Percentiles rank a stretch among this genome's conserved stretches.
These are phyloP conservation scores for Zalerion maritima DNA, from an alignment of 495 filamentous ascomycete genomes.

Conservation along the genomic window DNA sequence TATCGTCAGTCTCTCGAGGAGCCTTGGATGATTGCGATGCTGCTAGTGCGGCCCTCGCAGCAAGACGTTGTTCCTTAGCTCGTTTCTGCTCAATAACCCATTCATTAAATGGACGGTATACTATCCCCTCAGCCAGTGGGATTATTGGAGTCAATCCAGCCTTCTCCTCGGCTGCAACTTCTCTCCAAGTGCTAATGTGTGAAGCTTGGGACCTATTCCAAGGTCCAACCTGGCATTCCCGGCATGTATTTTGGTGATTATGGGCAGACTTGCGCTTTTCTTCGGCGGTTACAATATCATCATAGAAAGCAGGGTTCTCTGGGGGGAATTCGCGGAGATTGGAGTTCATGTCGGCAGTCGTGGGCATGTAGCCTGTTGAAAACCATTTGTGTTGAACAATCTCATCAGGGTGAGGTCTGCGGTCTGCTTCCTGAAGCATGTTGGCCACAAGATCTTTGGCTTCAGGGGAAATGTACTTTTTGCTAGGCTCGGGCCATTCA, in stretches of 20 bases:
- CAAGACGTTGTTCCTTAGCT: conserved; percentile 3
- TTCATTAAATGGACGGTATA: conserved; percentile 46
- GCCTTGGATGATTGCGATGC: conserved; percentile 8
- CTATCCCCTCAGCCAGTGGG: conserved; percentile 50
- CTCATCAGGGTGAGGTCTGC: conserved; percentile 61
- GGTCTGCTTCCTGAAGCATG: conserved; percentile 59
- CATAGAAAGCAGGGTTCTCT: conserved; percentile 27
- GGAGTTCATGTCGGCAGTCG: conserved; percentile 30
- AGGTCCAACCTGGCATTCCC: conserved; percentile 33
- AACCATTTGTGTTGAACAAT: conserved; percentile 79
- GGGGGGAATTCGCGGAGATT: conserved; percentile 36
- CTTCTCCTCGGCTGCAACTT: conserved; percentile 56
- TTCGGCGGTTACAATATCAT: conserved; percentile 7
- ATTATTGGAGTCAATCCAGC: conserved; percentile 53
- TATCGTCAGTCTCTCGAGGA: conserved; percentile 9
- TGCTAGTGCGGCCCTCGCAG: conserved; percentile 7
- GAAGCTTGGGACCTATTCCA: conserved; percentile 24
- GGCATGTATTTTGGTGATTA: conserved; percentile 27
- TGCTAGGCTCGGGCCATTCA: conserved; percentile 49
- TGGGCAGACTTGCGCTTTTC: conserved; percentile 11
- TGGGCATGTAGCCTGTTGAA: conserved; percentile 44
- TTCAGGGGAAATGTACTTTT: conserved; percentile 38
- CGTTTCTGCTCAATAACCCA: conserved; percentile 20
- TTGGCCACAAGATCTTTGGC: conserved; percentile 68
- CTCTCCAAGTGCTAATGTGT: conserved; percentile 48